Base-by-base conservation (phyloP, 2,329 filamentous ascomycete species). In the Beauveria sp. region DNA sequence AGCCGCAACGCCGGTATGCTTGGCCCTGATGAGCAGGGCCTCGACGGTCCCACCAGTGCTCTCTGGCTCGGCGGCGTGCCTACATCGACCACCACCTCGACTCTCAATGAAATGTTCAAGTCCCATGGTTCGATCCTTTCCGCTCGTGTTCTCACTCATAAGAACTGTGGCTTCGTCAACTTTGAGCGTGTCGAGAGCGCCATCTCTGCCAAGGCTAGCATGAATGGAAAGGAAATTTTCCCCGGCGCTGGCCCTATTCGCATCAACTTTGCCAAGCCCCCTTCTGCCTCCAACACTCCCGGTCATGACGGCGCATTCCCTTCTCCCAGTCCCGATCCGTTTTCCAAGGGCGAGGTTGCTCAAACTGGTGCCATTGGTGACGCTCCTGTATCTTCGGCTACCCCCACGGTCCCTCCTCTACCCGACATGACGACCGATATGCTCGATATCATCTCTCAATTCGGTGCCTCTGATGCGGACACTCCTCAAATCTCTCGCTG, bases 81-180 rank as follows among this genome's bases (percentile, higher is more conserved):
- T 14, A 92, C 93, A 5, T 97, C 94, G 2, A 99, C 94, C 2
- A 99, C 94, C 0, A 92, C 94, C 12, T 96, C 93, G 1, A 97
- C 94, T 0, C 78, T 99, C 63, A 91, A 91, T 61, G 92, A 96
- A 66, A 96, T 97, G 77, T 99, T 99, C 78, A 90, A 91, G 73
- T 84, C 87, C n/a, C 96, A 94, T 67, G 94, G 94, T 10, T 84
- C 89, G 3, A 96, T 99, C 64, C 83, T 94, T 66, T 97, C 93
- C 3, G 93, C 91, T 30, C 85, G 94, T 65, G 94, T 99, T 5
- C 80, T 99, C 64, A 97, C 94, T 0, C 92, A 99, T 79, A 99
- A 99, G 81, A 97, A 96, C 75, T 99, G 94, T 72, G 94, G 93
- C 3, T 99, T 99, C 68, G 93, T 99, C 71, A 99, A 99, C 75